Percentiles rank a stretch among this genome's conserved stretches.
Evolutionary conservation across 2,329 filamentous ascomycete genomes (phyloP).

Genomic region (Apiospora pterosperma): DNA sequence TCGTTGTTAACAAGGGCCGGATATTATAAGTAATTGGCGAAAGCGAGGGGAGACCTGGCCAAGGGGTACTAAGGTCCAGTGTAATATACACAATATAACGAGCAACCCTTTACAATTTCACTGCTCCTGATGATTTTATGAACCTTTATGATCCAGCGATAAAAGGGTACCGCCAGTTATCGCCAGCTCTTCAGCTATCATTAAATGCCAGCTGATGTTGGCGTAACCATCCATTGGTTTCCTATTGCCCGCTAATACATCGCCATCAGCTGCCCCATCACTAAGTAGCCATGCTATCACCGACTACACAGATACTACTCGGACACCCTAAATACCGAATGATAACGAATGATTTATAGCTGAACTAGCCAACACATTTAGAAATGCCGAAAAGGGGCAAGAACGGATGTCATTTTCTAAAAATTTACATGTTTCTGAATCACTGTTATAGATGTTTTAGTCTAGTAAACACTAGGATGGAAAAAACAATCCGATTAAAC

Average conservation of each 20-base stretch:
- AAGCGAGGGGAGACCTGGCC: not conserved
- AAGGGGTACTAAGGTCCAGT: not conserved
- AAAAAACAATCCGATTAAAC: not conserved
- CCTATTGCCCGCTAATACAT: too few species aligned
- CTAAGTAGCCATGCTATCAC: too few species aligned
- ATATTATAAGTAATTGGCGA: constrained; percentile 41
- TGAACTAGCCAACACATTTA: too few species aligned
- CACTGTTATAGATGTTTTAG: not conserved
- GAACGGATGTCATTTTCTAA: too few species aligned
- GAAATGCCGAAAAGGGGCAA: too few species aligned
- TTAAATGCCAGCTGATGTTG: too few species aligned
- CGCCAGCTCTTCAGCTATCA: not conserved
- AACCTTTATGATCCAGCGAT: not conserved
- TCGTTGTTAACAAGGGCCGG: constrained; percentile 91
- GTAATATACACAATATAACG: not conserved
- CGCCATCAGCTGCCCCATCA: too few species aligned
- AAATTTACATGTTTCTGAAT: too few species aligned
- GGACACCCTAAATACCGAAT: too few species aligned
- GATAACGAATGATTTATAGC: too few species aligned
- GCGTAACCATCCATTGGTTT: too few species aligned
- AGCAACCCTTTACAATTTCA: not conserved
- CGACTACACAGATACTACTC: too few species aligned
- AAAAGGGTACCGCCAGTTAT: not conserved
- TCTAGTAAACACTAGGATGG: not conserved
- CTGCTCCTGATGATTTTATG: not conserved